Base-by-base conservation (phyloP, 176 grass and related monocot species). In the Avena eriantha region DNA sequence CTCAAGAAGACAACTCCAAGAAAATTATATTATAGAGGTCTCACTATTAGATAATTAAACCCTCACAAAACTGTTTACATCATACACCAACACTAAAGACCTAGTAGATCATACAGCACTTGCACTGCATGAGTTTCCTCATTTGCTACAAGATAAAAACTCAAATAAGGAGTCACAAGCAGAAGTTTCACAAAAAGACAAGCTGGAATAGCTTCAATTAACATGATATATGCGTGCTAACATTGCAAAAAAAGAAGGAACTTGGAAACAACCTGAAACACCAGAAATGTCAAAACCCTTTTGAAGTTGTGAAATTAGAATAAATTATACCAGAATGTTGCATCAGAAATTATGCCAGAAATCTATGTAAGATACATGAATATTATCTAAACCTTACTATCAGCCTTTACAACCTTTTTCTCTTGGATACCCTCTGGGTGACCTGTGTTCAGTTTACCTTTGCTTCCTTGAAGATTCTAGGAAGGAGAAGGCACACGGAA, bases 51-150 rank as follows among this genome's bases (percentile, higher is more conserved):
- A 48, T 16, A 14, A n/a, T 48, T 12, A 33, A 41, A 54, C 11
- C 45, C 73, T 90, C 53, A 65, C 45, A 83, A 90, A 64, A 36
- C 19, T 43, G 19, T 8, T 39, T 54, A 74, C 41, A 80, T 85
- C 82, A 74, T 80, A 80, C 4, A 63, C 1, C 7, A 51, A 82
- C 16, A n/a, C 15, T 67, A 24, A 29, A 63, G 65, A 50, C 45
- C 35, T 86, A 69, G 50, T 18, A 49, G 24, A 63, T 81, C 68
- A 74, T 85, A 85, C 9, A 13, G n/a, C 76, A 80, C 56, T 80
- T 80, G 82, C 46, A 45, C 14, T 45, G 60, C 47, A 84, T 73
- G 5, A 68, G 15, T 63, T 84, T 79, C 69, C 48, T 81, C 69
- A 48, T 76, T 68, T 35, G 47, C 47, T 22, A 84, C 57, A 76